Conservation (phyloP, 2,329 filamentous ascomycete species). For the Lasiodiplodia citricola region DNA sequence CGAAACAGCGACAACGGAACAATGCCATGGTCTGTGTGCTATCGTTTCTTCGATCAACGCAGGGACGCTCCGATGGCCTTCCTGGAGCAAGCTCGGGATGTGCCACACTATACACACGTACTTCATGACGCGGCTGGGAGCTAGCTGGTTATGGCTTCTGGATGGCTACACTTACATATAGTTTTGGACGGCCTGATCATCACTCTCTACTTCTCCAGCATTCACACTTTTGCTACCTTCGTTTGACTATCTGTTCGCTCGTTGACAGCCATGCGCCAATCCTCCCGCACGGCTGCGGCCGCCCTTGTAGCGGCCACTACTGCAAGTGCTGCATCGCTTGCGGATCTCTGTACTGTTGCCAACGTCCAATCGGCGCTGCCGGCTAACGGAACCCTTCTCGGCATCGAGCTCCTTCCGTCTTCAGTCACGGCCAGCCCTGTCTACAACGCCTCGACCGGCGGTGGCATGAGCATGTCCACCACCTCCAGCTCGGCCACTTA, state of each 20-base stretch:
- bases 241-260: neutral
- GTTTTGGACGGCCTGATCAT: neutral
- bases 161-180: neutral
- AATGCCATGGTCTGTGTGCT: neutral
- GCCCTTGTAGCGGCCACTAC: constrained; percentile 21
- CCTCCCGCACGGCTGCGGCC: constrained; percentile 17
- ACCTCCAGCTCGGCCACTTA: constrained; percentile 28
- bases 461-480: constrained; percentile 34
- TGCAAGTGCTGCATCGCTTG: constrained; percentile 37
- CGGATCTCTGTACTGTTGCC: constrained; percentile 50
- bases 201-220: neutral
- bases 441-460: constrained; percentile 41
- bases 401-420: constrained; percentile 50
- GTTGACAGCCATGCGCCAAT: constrained; percentile 26
- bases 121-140: constrained; percentile 7
- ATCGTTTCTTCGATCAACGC: neutral
- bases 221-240: neutral
- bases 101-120: neutral
- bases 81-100: neutral
- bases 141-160: neutral
- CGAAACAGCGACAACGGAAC: neutral
- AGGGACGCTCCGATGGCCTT: neutral
- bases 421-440: constrained; percentile 48
- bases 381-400: constrained; percentile 49
- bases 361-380: constrained; percentile 52